Percentiles rank a stretch among this genome's conserved stretches.
Evolutionary conservation across 2,329 filamentous ascomycete genomes (phyloP).

Genomic region (Trichoderma sp.): DNA sequence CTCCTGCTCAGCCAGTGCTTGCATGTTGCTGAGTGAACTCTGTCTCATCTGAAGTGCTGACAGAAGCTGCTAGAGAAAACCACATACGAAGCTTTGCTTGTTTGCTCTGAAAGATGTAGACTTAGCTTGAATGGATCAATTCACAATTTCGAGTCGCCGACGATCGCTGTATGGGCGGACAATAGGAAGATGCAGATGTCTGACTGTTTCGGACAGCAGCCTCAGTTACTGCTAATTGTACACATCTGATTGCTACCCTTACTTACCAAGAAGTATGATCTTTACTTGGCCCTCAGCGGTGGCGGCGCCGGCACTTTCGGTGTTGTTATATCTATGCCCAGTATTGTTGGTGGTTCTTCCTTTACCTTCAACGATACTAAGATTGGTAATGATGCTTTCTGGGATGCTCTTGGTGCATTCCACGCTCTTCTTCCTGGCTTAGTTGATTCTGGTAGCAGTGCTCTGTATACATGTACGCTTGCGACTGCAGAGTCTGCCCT

Average conservation of each 20-base stretch:
- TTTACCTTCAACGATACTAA: background rate
- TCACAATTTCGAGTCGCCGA: background rate
- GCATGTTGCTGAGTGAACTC: background rate
- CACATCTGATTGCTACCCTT: too few relatives aligned
- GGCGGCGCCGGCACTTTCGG: too few relatives aligned
- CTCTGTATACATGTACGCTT: background rate
- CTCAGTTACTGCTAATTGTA: too few relatives aligned
- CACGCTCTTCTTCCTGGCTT: background rate
- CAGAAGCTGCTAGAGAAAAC: background rate
- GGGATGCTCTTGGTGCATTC: background rate
- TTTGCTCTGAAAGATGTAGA: background rate
- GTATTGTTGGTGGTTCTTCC: background rate
- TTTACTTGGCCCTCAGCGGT: too few relatives aligned
- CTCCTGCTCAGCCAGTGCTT: background rate
- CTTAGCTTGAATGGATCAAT: background rate
- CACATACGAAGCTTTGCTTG: background rate
- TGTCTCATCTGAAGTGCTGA: background rate
- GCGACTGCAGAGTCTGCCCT: background rate
- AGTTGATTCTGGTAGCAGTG: background rate
- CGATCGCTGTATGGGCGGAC: background rate
- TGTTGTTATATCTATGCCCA: too few relatives aligned
- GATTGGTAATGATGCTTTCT: background rate
- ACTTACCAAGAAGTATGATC: too few relatives aligned
- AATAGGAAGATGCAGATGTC: background rate
- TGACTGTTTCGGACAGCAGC: background rate